A percentile compares a stretch with the other conserved stretches of the same genome.
These are phyloP conservation scores for Colletotrichum chrysophilum DNA, from an alignment of 2,329 filamentous ascomycete species.

Conservation along the genomic window DNA sequence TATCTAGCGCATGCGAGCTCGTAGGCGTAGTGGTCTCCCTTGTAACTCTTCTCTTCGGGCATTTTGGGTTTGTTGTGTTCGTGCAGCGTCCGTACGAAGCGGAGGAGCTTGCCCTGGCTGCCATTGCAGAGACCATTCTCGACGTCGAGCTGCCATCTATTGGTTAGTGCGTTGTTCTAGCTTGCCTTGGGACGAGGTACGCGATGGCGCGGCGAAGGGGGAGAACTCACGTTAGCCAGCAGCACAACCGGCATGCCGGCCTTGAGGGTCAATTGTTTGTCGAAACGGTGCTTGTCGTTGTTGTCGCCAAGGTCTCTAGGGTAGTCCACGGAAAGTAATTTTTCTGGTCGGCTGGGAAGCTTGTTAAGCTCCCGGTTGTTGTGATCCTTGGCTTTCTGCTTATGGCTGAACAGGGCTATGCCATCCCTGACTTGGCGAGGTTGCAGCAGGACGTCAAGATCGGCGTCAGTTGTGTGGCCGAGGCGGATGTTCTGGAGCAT, in stretches of 20 bases:
- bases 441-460: slow-evolving; percentile 47
- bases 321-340: background rate
- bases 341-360: background rate
- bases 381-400: background rate
- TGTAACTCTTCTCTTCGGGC: background rate
- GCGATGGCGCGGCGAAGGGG: background rate
- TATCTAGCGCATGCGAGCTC: background rate
- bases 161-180: background rate
- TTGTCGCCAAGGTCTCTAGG: background rate
- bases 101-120: background rate
- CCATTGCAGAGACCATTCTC: background rate
- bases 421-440: slow-evolving; percentile 40
- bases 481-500: slow-evolving; percentile 61
- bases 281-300: background rate
- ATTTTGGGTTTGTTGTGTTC: slow-evolving; percentile 36
- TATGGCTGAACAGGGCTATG: background rate
- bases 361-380: background rate
- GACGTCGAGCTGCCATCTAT: background rate
- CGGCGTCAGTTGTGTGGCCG: slow-evolving; percentile 40
- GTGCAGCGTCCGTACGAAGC: background rate
- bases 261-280: background rate
- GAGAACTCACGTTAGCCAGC: background rate
- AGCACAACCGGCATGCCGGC: slow-evolving; percentile 1
- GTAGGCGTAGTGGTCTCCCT: background rate
- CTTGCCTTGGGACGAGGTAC: background rate